Evolutionary conservation across 1,284 basidiomycete genomes (phyloP).

Genomic region (Cryptococcus maquisensis): DNA sequence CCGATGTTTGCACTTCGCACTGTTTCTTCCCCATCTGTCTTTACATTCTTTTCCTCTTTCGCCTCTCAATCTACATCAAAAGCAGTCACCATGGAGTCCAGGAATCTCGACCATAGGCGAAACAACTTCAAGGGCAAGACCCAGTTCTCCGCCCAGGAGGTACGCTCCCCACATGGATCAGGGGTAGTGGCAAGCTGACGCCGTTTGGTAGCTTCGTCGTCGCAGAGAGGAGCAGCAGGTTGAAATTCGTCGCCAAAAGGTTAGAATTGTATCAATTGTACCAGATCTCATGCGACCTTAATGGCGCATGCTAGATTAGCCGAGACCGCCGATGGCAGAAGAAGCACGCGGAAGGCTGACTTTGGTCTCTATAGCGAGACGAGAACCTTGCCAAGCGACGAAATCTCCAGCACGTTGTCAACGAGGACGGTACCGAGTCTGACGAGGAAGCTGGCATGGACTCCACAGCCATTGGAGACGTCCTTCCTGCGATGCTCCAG

Average conservation of each 20-base stretch:
- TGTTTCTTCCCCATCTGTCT: background rate
- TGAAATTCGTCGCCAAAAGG: conserved; percentile 90
- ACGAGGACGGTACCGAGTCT: conserved; percentile 59
- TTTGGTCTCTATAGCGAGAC: conserved; percentile 58
- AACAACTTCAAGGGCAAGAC: conserved; percentile 51
- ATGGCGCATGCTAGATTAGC: too few species aligned
- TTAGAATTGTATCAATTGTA: conserved; percentile 7
- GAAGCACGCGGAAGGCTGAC: too few species aligned
- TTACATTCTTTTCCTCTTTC: background rate
- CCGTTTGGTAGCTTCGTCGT: conserved; percentile 63
- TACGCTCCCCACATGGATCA: conserved; percentile 14
- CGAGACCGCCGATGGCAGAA: too few species aligned
- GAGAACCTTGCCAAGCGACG: conserved; percentile 95
- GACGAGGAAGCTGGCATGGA: conserved; percentile 65
- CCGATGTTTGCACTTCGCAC: background rate
- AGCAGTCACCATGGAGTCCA: conserved; percentile 36
- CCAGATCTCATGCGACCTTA: too few species aligned
- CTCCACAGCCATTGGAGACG: conserved; percentile 48
- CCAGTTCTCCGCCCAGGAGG: conserved; percentile 49
- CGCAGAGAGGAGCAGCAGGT: conserved; percentile 95
- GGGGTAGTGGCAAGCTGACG: background rate
- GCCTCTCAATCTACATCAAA: background rate
- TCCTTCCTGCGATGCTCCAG: conserved; percentile 72
- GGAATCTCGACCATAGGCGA: conserved; percentile 47
- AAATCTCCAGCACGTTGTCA: conserved; percentile 73